A percentile compares a stretch with the other conserved stretches of the same genome.
Conservation (phyloP, 2,329 filamentous ascomycete species). For the Lecanosticta acicola region DNA sequence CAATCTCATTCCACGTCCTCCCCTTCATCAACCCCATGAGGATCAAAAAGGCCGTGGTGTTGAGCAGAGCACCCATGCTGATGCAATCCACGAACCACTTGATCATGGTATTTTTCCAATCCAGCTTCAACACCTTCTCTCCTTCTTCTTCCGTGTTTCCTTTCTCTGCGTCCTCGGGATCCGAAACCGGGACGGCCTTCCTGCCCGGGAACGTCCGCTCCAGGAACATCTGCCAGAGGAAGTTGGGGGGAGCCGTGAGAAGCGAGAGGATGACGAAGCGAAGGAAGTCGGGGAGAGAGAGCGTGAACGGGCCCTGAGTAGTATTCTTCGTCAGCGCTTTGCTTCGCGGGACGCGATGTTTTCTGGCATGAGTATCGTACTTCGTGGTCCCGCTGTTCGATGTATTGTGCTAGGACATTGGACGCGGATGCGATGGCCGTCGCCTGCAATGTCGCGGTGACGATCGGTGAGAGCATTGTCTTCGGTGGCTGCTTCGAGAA, state of each 20-base stretch:
- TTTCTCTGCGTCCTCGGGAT: background rate
- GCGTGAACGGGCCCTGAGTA: background rate
- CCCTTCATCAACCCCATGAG: constrained; percentile 4
- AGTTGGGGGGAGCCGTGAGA: constrained; percentile 1
- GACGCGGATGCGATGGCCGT: background rate
- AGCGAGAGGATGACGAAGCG: background rate
- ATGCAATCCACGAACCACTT: constrained; percentile 6
- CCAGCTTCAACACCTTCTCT: background rate
- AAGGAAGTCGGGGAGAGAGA: background rate
- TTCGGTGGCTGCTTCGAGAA: background rate
- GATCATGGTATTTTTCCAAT: constrained; percentile 3
- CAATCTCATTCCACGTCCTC: background rate
- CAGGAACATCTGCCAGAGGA: constrained; percentile 3
- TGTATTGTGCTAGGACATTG: background rate
- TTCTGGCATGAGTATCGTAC: too few relatives aligned
- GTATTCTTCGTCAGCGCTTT: too few relatives aligned
- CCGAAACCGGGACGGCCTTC: background rate
- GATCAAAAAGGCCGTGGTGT: constrained; percentile 2
- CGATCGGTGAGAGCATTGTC: background rate
- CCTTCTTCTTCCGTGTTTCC: background rate
- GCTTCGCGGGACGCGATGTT: too few relatives aligned
- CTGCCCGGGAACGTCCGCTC: constrained; percentile 1
- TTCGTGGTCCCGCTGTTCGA: background rate
- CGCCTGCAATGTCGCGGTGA: background rate
- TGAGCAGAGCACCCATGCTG: constrained; percentile 4